phyloP scores from a whole-genome alignment of 257 asterid genomes.

The Solanum appendiculatum region DNA sequence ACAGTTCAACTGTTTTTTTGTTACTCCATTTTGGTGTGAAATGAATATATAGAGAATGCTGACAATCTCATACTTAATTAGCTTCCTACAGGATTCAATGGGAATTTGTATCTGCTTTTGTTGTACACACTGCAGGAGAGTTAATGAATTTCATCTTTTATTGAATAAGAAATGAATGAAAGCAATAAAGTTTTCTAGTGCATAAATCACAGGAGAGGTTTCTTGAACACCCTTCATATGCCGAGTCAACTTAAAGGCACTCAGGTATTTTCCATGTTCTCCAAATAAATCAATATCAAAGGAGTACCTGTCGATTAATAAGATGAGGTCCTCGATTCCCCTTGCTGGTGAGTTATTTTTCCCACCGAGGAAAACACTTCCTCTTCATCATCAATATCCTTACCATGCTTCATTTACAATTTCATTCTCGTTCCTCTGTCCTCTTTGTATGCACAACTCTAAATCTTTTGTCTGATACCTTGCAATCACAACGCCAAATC shows the following conservation, averaged over 20 bases:
- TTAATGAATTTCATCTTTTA: background rate
- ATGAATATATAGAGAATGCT: background rate
- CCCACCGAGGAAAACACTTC: background rate
- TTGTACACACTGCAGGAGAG: background rate
- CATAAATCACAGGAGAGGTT: background rate
- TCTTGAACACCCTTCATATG: background rate
- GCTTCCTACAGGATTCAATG: background rate
- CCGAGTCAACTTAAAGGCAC: background rate
- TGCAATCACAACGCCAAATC: background rate
- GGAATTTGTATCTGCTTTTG: background rate
- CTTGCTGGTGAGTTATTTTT: background rate
- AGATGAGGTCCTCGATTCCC: background rate
- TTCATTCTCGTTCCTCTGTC: background rate
- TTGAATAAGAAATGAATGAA: background rate
- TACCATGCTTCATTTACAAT: background rate
- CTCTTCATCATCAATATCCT: background rate
- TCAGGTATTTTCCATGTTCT: background rate
- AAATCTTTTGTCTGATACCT: background rate
- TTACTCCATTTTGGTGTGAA: background rate
- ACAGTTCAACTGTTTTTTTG: background rate
- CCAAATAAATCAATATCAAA: background rate
- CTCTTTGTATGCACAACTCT: background rate
- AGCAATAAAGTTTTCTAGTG: background rate
- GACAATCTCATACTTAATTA: background rate
- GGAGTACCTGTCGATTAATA: background rate